Conservation (phyloP, 2,329 filamentous ascomycete species). For the Talaromyces sp. region DNA sequence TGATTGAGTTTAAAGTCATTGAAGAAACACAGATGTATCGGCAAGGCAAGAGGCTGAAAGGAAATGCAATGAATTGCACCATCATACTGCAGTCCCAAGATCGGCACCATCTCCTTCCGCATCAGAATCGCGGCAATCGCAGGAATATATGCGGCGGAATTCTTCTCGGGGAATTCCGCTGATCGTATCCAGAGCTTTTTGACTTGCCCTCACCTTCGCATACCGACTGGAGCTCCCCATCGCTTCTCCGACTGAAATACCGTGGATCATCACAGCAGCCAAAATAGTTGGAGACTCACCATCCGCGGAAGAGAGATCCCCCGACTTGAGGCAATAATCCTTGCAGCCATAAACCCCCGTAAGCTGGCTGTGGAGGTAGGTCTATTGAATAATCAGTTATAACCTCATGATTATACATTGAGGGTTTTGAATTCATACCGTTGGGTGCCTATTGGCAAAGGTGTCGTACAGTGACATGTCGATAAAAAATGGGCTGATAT, state of each 20-base stretch:
- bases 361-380: slow-evolving; percentile 67
- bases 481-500: slow-evolving; percentile 76
- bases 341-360: slow-evolving; percentile 67
- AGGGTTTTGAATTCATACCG: slow-evolving; percentile 44
- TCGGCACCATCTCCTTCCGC: slow-evolving; percentile 13
- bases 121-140: slow-evolving; percentile 57
- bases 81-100: slow-evolving; percentile 36
- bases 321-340: slow-evolving; percentile 54
- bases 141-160: slow-evolving; percentile 64
- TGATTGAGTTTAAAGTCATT: no score
- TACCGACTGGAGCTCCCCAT: slow-evolving; percentile 68
- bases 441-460: slow-evolving; percentile 84
- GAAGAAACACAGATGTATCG: no score
- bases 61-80: background rate
- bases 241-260: slow-evolving; percentile 64
- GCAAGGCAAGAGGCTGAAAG: background rate
- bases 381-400: slow-evolving; percentile 43
- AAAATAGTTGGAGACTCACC: slow-evolving; percentile 57
- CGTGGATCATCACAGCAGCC: slow-evolving; percentile 77
- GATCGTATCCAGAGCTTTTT: slow-evolving; percentile 44
- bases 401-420: background rate
- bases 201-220: slow-evolving; percentile 64
- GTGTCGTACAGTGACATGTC: slow-evolving; percentile 87
- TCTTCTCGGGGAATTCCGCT: slow-evolving; percentile 57
- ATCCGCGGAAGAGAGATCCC: slow-evolving; percentile 49